Evolutionary conservation across 2,329 filamentous ascomycete genomes (phyloP).

Genomic region (Claviceps sorghi): DNA sequence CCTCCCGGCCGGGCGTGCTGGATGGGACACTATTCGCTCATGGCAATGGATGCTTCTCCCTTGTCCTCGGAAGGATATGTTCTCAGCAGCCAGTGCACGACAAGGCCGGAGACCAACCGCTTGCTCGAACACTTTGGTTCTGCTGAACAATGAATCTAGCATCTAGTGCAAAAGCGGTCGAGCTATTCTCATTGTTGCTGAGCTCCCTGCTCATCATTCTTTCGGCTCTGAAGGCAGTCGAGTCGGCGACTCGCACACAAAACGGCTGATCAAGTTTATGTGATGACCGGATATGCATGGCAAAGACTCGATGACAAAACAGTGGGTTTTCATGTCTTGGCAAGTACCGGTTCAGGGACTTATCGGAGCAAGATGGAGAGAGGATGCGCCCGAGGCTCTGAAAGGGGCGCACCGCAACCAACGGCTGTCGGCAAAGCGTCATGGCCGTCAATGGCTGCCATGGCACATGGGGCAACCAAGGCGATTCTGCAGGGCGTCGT

Average conservation of each 20-base stretch:
- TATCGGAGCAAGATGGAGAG: no score
- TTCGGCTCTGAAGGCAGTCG: no score
- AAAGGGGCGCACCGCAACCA: no score
- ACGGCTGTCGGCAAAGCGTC: no score
- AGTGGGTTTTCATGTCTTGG: neutral
- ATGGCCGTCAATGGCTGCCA: no score
- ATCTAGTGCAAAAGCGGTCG: no score
- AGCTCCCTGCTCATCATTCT: no score
- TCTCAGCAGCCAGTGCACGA: neutral
- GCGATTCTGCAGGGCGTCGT: no score
- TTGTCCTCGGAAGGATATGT: neutral
- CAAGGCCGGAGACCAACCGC: constrained; percentile 1
- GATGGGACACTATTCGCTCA: constrained; percentile 2
- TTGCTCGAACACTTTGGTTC: neutral
- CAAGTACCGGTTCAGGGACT: neutral
- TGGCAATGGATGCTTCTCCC: constrained; percentile 1
- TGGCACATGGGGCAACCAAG: no score
- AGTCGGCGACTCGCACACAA: neutral
- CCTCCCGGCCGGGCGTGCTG: neutral
- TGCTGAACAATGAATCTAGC: neutral
- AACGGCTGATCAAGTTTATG: neutral
- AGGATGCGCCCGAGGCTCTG: no score
- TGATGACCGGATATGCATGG: neutral
- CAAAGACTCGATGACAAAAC: neutral
- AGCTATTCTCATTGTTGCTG: no score